These are phyloP conservation scores for Lachnellula arida DNA, from an alignment of 2,329 filamentous ascomycete species.

Conservation along the genomic window DNA sequence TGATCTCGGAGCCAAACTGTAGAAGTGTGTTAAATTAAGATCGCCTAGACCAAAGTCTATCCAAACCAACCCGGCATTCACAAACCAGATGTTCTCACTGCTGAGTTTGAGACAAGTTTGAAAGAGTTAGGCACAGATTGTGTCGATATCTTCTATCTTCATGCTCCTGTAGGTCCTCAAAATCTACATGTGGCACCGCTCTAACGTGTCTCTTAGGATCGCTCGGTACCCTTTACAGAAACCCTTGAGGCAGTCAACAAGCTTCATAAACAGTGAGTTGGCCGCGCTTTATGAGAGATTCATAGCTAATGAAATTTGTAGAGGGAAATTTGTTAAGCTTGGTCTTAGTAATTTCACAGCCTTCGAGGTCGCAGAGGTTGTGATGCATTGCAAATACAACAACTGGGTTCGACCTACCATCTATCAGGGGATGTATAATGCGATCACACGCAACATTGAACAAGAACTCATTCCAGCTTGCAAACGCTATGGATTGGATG, in stretches of 20 bases:
- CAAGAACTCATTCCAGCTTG: conserved; percentile 69
- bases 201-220: conserved; percentile 37
- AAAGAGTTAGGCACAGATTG: conserved; percentile 67
- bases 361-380: conserved; percentile 83
- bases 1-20: too few species aligned
- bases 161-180: conserved; percentile 47
- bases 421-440: conserved; percentile 87
- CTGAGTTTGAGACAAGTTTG: conserved; percentile 62
- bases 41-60: conserved; percentile 63
- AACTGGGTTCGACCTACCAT: conserved; percentile 67
- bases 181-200: not conserved
- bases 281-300: not conserved
- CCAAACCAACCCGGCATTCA: conserved; percentile 56
- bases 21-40: not conserved
- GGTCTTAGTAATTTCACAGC: conserved; percentile 82
- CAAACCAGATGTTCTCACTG: conserved; percentile 56
- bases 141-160: conserved; percentile 76
- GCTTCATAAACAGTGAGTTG: conserved; percentile 59
- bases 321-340: conserved; percentile 74
- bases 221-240: conserved; percentile 69
- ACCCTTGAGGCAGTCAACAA: conserved; percentile 74
- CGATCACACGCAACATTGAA: conserved; percentile 71
- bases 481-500: conserved; percentile 69
- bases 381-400: conserved; percentile 71
- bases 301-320: not conserved